phyloP scores from a whole-genome alignment of 2,329 filamentous ascomycete species.

The Paraconiothyrium brasiliense region DNA sequence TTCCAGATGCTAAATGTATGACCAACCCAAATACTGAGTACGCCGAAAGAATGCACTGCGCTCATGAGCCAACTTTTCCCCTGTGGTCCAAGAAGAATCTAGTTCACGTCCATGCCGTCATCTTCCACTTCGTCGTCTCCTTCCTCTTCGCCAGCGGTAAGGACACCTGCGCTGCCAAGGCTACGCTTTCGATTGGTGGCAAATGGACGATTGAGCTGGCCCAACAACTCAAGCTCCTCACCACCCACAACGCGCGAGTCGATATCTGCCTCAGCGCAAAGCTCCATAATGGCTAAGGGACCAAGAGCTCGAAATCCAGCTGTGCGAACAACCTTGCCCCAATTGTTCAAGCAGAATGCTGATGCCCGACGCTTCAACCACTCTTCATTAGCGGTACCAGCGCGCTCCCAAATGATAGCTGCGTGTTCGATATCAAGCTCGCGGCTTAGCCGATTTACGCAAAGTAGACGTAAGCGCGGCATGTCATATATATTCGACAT shows the following conservation, averaged over 20 bases:
- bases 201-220: conserved; percentile 57
- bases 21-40: background rate
- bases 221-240: conserved; percentile 76
- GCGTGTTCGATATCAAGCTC: conserved; percentile 95
- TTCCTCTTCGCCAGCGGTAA: conserved; percentile 53
- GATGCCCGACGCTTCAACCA: conserved; percentile 92
- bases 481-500: conserved; percentile 99
- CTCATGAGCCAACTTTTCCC: background rate
- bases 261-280: conserved; percentile 91
- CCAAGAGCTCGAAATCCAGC: conserved; percentile 84
- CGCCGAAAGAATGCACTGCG: conserved; percentile 12
- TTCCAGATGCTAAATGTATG: conserved; percentile 11
- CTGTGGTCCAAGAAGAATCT: background rate
- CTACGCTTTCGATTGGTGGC: conserved; percentile 55
- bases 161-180: conserved; percentile 46
- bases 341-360: conserved; percentile 88
- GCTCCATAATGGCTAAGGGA: conserved; percentile 81
- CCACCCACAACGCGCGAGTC: conserved; percentile 92
- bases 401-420: conserved; percentile 95
- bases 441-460: conserved; percentile 86
- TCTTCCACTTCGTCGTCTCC: conserved; percentile 55
- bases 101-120: conserved; percentile 55
- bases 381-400: conserved; percentile 87
- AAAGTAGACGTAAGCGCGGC: conserved; percentile 87
- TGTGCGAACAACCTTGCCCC: conserved; percentile 92